Evolutionary conservation across 1,139 yeast genomes (phyloP), one percentile per base, ranked within the genome.

Genomic region (Yamadazyma mexicana): DNA sequence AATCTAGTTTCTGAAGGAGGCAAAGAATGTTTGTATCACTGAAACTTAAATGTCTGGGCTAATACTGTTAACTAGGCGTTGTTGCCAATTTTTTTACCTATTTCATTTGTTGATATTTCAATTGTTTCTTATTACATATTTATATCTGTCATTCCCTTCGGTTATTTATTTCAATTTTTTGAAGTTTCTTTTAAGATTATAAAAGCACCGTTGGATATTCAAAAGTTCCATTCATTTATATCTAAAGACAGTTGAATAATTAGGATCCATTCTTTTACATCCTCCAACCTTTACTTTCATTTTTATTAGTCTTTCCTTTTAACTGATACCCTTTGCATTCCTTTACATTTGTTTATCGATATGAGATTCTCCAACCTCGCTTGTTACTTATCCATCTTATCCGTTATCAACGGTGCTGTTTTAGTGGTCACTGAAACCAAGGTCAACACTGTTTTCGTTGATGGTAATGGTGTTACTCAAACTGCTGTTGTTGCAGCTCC

Each of bases 281-380:
- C 28, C n/a, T n/a, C n/a, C n/a, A n/a, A n/a, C n/a, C 26, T 14
- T 33, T 31, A 34, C 30, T 34, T 34, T 31, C 25, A 24, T 27
- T 20, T 14, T 18, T n/a, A n/a, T n/a, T n/a, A n/a, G 22, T 29
- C 28, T 15, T 24, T 32, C 32, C 22, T 22, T 30, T 17, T 22
- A n/a, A n/a, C n/a, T n/a, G n/a, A 15, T 29, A 18, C 12, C 16
- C 11, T 15, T 12, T 16, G 5, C 34, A 33, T 33, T 34, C 31
- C 24, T 27, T 33, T 30, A 39, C 9, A 27, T 5, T 27, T 30
- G 28, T 33, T 38, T 28, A 20, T 28, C 30, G 38, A 18, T 17
- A 55, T 56, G 60, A 51, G 49, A 38, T 50, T 53, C 5, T 47
- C 48, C 12, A 44, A 39, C 27, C 43, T 55, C 31, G 48, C 58